Base-by-base conservation (phyloP, 352 stramenopile genomes). In the Phytopythium kandeliae region DNA sequence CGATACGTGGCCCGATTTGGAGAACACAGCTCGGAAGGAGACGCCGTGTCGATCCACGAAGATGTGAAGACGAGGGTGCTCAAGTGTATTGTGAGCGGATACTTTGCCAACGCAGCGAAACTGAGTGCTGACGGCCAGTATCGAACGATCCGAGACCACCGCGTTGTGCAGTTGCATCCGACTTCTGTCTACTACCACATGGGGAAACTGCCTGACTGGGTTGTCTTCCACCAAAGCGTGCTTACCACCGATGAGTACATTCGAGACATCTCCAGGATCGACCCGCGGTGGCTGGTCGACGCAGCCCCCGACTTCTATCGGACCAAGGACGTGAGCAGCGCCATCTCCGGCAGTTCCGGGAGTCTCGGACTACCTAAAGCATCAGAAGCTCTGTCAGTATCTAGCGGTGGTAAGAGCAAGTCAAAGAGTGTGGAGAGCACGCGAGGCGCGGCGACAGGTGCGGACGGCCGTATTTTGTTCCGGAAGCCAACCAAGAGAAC, bases 201-300 rank as follows among this genome's bases (percentile, higher is more conserved):
- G 57, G 75, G 78, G 2, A 79, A 65, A 12, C 74, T 94, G 31
- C 97, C 97, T 4, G 97, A 99, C 63, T 99, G 97, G 81, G 91
- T 99, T 17, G 76, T 97, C 30, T 99, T 99, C 69, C 96, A 99
- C 60, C 95, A 99, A 67, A 96, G 98, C 38, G 96, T 99, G 24
- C 87, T 98, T 42, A 99, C 97, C 1, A 97, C 86, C 0, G 97
- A 99, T 53, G 96, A 99, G 67, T 97, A 90, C 53, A 80, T 95
- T 24, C 77, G 78, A 11, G 74, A 88, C 38, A 72, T 89, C 34
- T 74, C 63, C 13, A 79, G 57, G 45, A 87, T 92, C 41, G 74
- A 92, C 22, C 82, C 82, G 8, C 74, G 82, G 26, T 92, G 82
- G 82, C 65, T 92, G 25, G 62, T 89, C 16, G 59, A 60, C 26